phyloP scores from a whole-genome alignment of 352 stramenopile species.

The Pythium periplocum region DNA sequence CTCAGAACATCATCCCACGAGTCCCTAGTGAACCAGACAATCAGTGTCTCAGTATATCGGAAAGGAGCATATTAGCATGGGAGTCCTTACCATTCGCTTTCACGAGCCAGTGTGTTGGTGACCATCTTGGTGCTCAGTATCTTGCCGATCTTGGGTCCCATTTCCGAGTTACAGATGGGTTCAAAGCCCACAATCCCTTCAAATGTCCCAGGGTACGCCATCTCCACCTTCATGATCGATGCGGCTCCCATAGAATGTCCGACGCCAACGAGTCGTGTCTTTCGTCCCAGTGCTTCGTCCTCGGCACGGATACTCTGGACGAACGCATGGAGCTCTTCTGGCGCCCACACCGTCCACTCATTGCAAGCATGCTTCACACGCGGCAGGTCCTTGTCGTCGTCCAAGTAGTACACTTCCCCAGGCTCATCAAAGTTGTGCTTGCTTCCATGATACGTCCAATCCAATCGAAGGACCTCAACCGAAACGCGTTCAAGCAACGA shows the following conservation, averaged over 20 bases:
- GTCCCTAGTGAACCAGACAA: too few relatives aligned
- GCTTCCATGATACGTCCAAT: constrained; percentile 28
- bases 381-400: constrained; percentile 1
- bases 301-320: constrained; percentile 1
- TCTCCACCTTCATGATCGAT: constrained; percentile 29
- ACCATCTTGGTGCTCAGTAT: constrained; percentile 3
- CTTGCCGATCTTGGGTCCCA: constrained; percentile 1
- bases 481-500: constrained; percentile 10
- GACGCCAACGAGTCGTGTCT: constrained; percentile 5
- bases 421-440: constrained; percentile 20
- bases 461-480: constrained; percentile 23
- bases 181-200: constrained; percentile 27
- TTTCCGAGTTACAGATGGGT: constrained; percentile 19
- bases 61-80: constrained; percentile 8
- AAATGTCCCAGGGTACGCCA: constrained; percentile 26
- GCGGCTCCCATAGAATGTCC: constrained; percentile 10
- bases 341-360: constrained; percentile 5
- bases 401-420: constrained; percentile 11
- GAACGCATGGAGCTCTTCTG: constrained; percentile 10
- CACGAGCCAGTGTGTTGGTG: constrained; percentile 1
- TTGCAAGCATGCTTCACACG: constrained; percentile 6
- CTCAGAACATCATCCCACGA: too few relatives aligned
- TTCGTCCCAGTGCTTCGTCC: neutral
- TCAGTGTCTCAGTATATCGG: constrained; percentile 13
- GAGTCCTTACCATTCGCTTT: constrained; percentile 1